Evolutionary conservation across 2,329 filamentous ascomycete species (phyloP).

Genomic region (Botrytis sinoallii): DNA sequence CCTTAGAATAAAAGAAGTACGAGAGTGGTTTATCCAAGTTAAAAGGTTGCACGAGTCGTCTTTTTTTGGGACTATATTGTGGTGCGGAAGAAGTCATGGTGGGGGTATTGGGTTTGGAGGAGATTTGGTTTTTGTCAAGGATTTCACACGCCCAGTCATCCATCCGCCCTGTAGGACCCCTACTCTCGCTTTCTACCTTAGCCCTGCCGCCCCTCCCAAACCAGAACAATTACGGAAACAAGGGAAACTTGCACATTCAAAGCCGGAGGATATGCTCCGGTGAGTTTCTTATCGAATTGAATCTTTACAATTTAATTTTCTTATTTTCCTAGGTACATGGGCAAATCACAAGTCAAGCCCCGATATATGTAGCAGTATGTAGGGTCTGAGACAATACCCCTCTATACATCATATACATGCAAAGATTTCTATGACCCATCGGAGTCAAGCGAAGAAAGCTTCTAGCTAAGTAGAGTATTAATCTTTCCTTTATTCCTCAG

Average conservation of each 20-base stretch:
- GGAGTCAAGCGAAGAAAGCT: too few relatives aligned
- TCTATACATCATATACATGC: too few relatives aligned
- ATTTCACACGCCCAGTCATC: neutral
- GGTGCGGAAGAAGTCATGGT: constrained; percentile 9
- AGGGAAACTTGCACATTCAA: neutral
- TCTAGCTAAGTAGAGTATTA: too few relatives aligned
- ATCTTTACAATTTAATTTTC: neutral
- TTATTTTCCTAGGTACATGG: neutral
- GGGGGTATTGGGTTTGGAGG: neutral
- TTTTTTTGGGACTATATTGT: neutral
- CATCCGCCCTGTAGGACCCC: neutral
- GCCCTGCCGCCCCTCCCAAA: neutral
- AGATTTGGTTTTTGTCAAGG: constrained; percentile 9
- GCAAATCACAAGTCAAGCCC: neutral
- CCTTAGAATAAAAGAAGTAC: constrained; percentile 2
- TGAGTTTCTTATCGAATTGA: neutral
- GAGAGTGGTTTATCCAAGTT: constrained; percentile 9
- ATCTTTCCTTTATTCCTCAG: too few relatives aligned
- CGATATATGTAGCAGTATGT: neutral
- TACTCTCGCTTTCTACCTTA: neutral
- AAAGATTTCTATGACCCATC: too few relatives aligned
- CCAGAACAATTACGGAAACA: neutral
- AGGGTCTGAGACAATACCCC: neutral
- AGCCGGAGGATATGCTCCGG: constrained; percentile 14
- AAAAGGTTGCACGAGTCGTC: constrained; percentile 2